These are phyloP conservation scores for Rostrohypoxylon terebratum DNA, from an alignment of 495 filamentous ascomycete genomes.

Conservation along the genomic window DNA sequence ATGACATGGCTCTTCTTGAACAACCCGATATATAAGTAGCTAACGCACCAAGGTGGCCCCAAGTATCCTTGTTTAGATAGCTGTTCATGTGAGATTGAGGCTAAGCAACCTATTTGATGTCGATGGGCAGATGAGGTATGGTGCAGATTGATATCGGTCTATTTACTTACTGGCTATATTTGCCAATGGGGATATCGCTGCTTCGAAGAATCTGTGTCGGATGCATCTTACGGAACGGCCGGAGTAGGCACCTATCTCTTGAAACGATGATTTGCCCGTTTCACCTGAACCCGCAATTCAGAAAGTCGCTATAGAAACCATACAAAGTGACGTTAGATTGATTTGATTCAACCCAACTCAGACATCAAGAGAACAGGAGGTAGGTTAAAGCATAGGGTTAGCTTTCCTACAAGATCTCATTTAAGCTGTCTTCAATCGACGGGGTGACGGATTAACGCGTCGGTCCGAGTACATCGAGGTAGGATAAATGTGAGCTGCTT, in stretches of 20 bases:
- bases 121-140: background rate
- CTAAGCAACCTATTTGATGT: background rate
- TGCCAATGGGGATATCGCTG: slow-evolving; percentile 30
- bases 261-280: background rate
- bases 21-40: background rate
- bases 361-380: background rate
- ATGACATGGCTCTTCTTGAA: background rate
- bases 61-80: slow-evolving; percentile 39
- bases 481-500: slow-evolving; percentile 9
- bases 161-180: slow-evolving; percentile 39
- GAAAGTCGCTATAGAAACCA: background rate
- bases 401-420: background rate
- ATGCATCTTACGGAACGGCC: slow-evolving; percentile 19
- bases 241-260: background rate
- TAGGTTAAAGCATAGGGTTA: background rate
- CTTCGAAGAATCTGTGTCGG: slow-evolving; percentile 36
- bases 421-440: background rate
- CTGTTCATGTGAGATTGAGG: slow-evolving; percentile 5
- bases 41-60: slow-evolving; percentile 33
- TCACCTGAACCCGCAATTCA: background rate
- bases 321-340: background rate
- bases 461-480: slow-evolving; percentile 4
- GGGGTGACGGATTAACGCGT: slow-evolving; percentile 16
- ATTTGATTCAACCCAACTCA: background rate
- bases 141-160: background rate